Conservation (phyloP, 2,329 filamentous ascomycete genomes). For the Thielaviopsis punctulata region DNA sequence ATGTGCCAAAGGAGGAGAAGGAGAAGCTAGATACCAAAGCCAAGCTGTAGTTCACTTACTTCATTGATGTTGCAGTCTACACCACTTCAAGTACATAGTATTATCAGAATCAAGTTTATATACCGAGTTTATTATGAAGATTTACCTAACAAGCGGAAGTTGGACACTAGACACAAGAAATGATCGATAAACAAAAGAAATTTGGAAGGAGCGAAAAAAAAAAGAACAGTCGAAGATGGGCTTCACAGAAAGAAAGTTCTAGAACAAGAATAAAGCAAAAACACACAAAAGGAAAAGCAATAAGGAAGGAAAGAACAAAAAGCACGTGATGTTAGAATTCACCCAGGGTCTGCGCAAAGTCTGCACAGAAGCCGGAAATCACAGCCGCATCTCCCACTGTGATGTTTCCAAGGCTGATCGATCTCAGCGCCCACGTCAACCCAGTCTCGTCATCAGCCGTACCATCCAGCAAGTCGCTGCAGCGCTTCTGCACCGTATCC, state of each 20-base stretch:
- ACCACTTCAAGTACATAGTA: not conserved
- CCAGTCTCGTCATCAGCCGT: not conserved
- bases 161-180: not conserved
- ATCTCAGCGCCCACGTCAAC: constrained; percentile 5
- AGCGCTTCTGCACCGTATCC: not conserved
- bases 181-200: not conserved
- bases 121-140: not conserved
- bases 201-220: not conserved
- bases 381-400: not conserved
- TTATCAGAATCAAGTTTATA: not conserved
- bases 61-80: not conserved
- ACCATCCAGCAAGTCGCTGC: not conserved
- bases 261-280: not conserved
- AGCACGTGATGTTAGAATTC: not conserved
- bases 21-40: not conserved
- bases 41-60: constrained; percentile 3
- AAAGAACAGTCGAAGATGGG: not conserved
- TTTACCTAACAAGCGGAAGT: not conserved
- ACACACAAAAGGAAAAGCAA: not conserved
- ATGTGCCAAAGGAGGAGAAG: constrained; percentile 15
- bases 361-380: constrained; percentile 4
- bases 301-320: not conserved
- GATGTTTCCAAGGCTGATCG: not conserved
- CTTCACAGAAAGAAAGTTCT: no score
- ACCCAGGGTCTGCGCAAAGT: constrained; percentile 5